These are phyloP conservation scores for Austroboletus niveus DNA, from an alignment of 1,284 basidiomycete species.

Conservation along the genomic window DNA sequence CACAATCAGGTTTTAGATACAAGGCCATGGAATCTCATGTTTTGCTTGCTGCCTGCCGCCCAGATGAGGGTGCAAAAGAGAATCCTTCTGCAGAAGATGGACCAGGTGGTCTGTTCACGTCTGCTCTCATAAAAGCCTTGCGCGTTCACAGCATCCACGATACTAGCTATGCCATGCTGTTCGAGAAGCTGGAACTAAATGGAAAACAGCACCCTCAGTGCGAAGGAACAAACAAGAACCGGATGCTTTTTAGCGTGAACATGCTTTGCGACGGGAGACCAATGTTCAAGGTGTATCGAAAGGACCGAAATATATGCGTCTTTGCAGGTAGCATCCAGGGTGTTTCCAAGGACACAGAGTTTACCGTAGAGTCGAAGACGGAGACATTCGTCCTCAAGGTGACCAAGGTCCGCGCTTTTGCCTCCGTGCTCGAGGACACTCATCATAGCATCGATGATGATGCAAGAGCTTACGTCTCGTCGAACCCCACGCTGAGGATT, in stretches of 20 bases:
- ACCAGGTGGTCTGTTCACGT: constrained; percentile 20
- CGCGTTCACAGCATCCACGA: constrained; percentile 9
- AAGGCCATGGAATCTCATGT: no score
- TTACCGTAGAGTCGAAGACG: constrained; percentile 3
- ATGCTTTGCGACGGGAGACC: constrained; percentile 11
- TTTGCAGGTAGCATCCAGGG: constrained; percentile 23
- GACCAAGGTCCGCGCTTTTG: constrained; percentile 8
- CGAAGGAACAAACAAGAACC: no score
- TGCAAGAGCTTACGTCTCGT: constrained; percentile 13
- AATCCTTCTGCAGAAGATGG: no score
- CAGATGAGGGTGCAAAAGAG: no score
- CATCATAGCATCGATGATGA: neutral
- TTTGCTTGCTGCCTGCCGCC: no score
- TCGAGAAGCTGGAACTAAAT: constrained; percentile 1
- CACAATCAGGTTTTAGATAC: no score
- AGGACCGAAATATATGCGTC: constrained; percentile 4
- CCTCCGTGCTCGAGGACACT: constrained; percentile 8
- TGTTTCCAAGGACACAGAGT: constrained; percentile 15
- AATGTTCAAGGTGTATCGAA: constrained; percentile 16
- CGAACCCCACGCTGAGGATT: neutral
- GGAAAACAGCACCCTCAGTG: no score
- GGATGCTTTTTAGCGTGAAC: constrained; percentile 17
- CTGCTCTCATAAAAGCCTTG: constrained; percentile 18
- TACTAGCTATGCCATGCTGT: constrained; percentile 15
- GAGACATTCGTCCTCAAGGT: neutral